Evolutionary conservation across 2,329 filamentous ascomycete genomes (phyloP), one percentile per base, ranked within the genome.

Genomic region (Neopestalotiopsis sp.): DNA sequence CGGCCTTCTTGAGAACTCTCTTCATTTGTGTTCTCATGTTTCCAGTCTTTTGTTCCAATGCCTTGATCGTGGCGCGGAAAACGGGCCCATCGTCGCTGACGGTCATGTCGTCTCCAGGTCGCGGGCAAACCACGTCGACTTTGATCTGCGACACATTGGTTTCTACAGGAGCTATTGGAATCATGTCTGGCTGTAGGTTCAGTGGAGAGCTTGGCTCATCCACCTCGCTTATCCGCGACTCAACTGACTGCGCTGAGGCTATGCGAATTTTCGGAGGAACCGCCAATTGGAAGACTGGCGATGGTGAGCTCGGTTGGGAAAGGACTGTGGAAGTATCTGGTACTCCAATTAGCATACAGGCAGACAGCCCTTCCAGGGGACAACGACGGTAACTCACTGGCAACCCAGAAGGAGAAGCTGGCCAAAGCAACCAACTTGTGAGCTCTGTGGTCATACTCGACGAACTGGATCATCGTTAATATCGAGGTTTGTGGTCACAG

Each of bases 1-100:
- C 96, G n/a, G 96, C 96, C 76, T 92, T 94, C 78, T 96, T 97
- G 73, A 99, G 84, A 7, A 99, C 93, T 77, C 96, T 97, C 81
- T 99, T 99, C 90, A 98, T 98, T 74, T 95, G 93, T 28, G 89
- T 86, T 69, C 95, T 91, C 93, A 99, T 96, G 74, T 93, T 97
- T 58, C 94, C 94, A 0, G 95, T 99, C 84, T 97, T 98, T 77
- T 97, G 95, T 80, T 99, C 96, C 34, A 98, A 83, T 0, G 95
- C 92, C 79, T 98, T 98, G 87, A 99, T 97, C 0, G 96, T 98
- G 20, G 96, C 97, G 71, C 97, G 90, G 82, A 99, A 99, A 1
- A 99, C 86, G 0, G 97, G 96, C 0, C 96, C 96, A 81, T 99
- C 96, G 74, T 98, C 96, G 28, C 92, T 91, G 28, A 92, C 89